Evolutionary conservation across 495 filamentous ascomycete species (phyloP).

Genomic region (Talaromyces ruber): DNA sequence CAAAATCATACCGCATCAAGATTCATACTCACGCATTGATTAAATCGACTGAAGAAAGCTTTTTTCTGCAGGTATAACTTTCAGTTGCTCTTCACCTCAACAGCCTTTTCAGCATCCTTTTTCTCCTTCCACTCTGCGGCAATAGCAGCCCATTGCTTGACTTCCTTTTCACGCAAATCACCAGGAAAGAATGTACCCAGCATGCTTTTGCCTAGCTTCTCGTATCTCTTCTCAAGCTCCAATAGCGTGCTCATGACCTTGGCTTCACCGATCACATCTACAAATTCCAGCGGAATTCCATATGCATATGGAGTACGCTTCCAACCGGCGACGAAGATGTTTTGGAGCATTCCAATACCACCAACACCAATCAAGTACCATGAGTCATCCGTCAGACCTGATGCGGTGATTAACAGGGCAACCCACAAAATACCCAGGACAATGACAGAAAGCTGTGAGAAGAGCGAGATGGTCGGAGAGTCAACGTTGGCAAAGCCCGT

Average conservation of each 20-base stretch:
- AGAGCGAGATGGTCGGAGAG: slow-evolving; percentile 7
- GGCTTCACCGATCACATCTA: slow-evolving; percentile 15
- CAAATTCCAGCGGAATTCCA: slow-evolving; percentile 20
- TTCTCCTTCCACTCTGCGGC: slow-evolving; percentile 6
- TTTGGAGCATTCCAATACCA: slow-evolving; percentile 38
- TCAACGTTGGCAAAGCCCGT: slow-evolving; percentile 13
- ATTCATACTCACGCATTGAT: neutral
- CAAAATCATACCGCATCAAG: neutral
- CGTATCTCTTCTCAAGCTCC: slow-evolving; percentile 19
- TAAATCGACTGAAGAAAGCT: neutral
- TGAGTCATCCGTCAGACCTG: slow-evolving; percentile 22
- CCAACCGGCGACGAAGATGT: slow-evolving; percentile 27
- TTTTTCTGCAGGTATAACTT: neutral
- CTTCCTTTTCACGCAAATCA: slow-evolving; percentile 15
- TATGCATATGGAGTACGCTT: slow-evolving; percentile 17
- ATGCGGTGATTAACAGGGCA: slow-evolving; percentile 26
- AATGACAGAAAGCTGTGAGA: slow-evolving; percentile 10
- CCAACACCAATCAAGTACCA: slow-evolving; percentile 39
- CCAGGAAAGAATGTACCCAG: slow-evolving; percentile 26
- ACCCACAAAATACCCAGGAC: slow-evolving; percentile 28
- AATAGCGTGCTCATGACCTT: slow-evolving; percentile 27
- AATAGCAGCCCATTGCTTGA: slow-evolving; percentile 13
- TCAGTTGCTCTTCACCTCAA: slow-evolving; percentile 1
- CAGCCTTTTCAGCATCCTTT: neutral
- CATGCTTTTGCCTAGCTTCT: slow-evolving; percentile 20